These are phyloP conservation scores for Melampsora americana DNA, from an alignment of 1,284 basidiomycete genomes.

Conservation along the genomic window DNA sequence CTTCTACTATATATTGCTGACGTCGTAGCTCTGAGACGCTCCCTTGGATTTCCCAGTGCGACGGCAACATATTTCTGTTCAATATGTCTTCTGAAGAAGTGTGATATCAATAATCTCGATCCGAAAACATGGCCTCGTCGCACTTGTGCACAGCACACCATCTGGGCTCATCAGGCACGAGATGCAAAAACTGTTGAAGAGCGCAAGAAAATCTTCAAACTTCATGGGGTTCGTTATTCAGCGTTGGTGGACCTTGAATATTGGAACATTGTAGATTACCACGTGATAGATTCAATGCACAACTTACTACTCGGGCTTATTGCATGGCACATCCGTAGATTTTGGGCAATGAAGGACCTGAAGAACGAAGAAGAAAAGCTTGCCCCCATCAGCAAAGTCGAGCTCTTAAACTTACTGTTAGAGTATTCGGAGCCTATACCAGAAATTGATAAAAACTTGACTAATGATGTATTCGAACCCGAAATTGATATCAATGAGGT, in stretches of 20 bases:
- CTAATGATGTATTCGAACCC: no score
- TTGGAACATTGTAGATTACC: slow-evolving; percentile 32
- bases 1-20: slow-evolving; percentile 35
- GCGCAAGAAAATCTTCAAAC: slow-evolving; percentile 7
- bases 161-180: slow-evolving; percentile 12
- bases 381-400: no score
- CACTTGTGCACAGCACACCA: slow-evolving; percentile 11
- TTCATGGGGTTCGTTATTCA: slow-evolving; percentile 26
- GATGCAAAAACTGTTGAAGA: no score
- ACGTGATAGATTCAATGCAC: slow-evolving; percentile 35
- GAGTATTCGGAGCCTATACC: no score
- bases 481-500: no score
- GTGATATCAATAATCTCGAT: slow-evolving; percentile 21
- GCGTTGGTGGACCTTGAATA: slow-evolving; percentile 29
- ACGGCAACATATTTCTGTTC: slow-evolving; percentile 44
- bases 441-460: no score
- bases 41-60: no score
- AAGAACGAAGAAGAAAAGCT: no score
- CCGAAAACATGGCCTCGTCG: slow-evolving; percentile 15
- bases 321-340: slow-evolving; percentile 10
- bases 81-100: slow-evolving; percentile 32
- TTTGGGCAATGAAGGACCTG: no score
- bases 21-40: slow-evolving; percentile 42
- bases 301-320: slow-evolving; percentile 12
- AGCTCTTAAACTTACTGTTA: no score